A percentile compares a stretch with the other conserved stretches of the same genome.
phyloP scores from a whole-genome alignment of 257 asterid species.

The Nicotiana knightiana region DNA sequence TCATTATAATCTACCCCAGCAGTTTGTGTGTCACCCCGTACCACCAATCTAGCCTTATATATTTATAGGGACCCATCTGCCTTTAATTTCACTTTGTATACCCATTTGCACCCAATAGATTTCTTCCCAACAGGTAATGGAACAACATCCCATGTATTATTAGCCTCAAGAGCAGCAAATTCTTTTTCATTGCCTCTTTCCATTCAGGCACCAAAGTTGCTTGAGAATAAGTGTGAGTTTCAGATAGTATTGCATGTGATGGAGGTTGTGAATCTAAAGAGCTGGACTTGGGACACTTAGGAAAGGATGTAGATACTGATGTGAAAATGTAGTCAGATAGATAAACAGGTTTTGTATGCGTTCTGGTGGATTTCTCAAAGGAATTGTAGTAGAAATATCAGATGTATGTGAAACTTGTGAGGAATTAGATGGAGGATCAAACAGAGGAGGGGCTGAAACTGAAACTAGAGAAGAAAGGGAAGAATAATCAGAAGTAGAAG shows the following conservation, averaged over 20 bases:
- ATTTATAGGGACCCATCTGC: neutral
- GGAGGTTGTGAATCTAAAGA: neutral
- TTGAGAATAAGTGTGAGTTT: neutral
- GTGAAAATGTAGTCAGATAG: neutral
- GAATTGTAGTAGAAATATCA: too few relatives aligned
- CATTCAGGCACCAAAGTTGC: neutral
- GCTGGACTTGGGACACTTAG: too few relatives aligned
- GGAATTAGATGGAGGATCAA: too few relatives aligned
- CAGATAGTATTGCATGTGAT: neutral
- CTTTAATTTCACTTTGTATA: too few relatives aligned
- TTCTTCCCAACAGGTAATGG: neutral
- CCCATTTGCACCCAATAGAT: neutral
- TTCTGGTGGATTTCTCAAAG: neutral
- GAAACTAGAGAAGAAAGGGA: too few relatives aligned
- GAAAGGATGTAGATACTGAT: neutral
- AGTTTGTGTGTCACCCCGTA: neutral
- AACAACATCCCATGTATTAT: neutral
- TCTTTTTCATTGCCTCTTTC: neutral
- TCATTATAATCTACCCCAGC: neutral
- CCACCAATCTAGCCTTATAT: neutral
- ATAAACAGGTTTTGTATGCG: neutral
- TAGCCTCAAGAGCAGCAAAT: neutral
- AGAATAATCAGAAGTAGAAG: too few relatives aligned
- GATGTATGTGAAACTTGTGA: too few relatives aligned
- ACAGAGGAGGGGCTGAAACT: too few relatives aligned